Evolutionary conservation across 2,329 filamentous ascomycete species (phyloP).

Genomic region (Fusarium continuum): DNA sequence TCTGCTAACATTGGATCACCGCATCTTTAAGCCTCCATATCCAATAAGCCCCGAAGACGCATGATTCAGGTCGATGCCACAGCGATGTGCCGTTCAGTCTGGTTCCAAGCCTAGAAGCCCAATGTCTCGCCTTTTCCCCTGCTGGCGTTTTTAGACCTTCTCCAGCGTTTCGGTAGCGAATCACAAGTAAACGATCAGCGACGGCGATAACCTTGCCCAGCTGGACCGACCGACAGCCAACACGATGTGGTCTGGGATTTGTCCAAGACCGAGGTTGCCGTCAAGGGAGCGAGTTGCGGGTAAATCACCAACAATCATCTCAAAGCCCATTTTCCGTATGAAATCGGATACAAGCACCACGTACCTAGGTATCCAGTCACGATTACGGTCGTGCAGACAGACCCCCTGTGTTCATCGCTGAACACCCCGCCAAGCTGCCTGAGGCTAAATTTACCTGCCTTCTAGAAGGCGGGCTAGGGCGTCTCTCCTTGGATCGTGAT

Average conservation of each 20-base stretch:
- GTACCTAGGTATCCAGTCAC: background rate
- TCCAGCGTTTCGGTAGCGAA: slow-evolving; percentile 48
- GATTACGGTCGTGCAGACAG: background rate
- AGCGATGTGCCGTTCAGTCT: slow-evolving; percentile 14
- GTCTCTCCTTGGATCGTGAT: slow-evolving; percentile 9
- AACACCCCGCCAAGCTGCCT: too few species aligned
- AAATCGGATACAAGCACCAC: background rate
- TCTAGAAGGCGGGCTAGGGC: slow-evolving; percentile 37
- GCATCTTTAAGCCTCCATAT: background rate
- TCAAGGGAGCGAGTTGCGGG: background rate
- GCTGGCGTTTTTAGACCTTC: slow-evolving; percentile 32
- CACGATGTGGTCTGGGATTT: slow-evolving; percentile 16
- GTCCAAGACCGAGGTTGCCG: background rate
- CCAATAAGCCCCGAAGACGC: slow-evolving; percentile 18
- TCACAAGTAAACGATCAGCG: slow-evolving; percentile 37
- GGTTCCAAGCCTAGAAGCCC: slow-evolving; percentile 9
- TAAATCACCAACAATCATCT: background rate
- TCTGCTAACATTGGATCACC: slow-evolving; percentile 1
- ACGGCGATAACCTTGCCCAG: slow-evolving; percentile 45
- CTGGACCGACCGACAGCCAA: slow-evolving; percentile 29
- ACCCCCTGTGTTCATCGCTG: too few species aligned
- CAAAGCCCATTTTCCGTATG: background rate
- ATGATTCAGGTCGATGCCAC: slow-evolving; percentile 21
- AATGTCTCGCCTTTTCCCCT: slow-evolving; percentile 37
- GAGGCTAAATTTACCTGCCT: background rate